These are phyloP conservation scores for Tolypocladium cylindrosporum DNA, from an alignment of 2,329 filamentous ascomycete genomes.

Conservation along the genomic window DNA sequence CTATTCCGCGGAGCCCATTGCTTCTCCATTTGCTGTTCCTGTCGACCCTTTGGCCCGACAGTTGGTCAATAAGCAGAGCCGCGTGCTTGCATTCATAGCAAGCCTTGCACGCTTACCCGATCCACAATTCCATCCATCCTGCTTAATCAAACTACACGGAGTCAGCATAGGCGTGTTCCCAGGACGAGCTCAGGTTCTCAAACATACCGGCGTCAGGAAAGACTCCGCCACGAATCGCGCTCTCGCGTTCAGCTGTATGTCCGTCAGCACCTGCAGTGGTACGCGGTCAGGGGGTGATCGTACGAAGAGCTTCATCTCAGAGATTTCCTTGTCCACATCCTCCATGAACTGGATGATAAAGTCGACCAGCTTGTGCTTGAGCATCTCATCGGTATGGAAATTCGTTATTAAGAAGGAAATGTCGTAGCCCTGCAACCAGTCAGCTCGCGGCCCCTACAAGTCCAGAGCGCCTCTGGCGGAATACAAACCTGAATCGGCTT, in stretches of 20 bases:
- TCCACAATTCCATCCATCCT: not conserved
- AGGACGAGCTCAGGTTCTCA: not conserved
- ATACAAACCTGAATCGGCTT: slow-evolving; percentile 79
- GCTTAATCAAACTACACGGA: slow-evolving; percentile 22
- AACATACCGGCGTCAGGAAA: slow-evolving; percentile 78
- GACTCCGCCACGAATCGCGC: slow-evolving; percentile 97
- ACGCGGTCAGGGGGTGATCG: slow-evolving; percentile 17
- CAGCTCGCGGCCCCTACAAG: slow-evolving; percentile 4
- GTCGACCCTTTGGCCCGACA: not conserved
- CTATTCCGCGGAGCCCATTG: not conserved
- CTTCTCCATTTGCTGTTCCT: not conserved
- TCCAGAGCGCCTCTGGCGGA: not conserved
- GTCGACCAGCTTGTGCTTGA: slow-evolving; percentile 98
- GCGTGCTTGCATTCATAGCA: not conserved
- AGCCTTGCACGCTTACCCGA: not conserved
- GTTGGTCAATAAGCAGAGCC: not conserved
- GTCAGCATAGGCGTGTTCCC: not conserved
- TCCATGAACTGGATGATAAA: slow-evolving; percentile 99
- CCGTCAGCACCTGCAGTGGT: slow-evolving; percentile 6
- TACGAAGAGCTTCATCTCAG: slow-evolving; percentile 99
- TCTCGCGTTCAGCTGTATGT: slow-evolving; percentile 73
- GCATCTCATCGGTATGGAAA: slow-evolving; percentile 96
- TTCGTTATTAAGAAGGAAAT: slow-evolving; percentile 99
- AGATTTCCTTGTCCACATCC: slow-evolving; percentile 99
- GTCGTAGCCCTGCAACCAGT: slow-evolving; percentile 67